Conservation (phyloP, 768 basidiomycete genomes). For the Suillus sp. region DNA sequence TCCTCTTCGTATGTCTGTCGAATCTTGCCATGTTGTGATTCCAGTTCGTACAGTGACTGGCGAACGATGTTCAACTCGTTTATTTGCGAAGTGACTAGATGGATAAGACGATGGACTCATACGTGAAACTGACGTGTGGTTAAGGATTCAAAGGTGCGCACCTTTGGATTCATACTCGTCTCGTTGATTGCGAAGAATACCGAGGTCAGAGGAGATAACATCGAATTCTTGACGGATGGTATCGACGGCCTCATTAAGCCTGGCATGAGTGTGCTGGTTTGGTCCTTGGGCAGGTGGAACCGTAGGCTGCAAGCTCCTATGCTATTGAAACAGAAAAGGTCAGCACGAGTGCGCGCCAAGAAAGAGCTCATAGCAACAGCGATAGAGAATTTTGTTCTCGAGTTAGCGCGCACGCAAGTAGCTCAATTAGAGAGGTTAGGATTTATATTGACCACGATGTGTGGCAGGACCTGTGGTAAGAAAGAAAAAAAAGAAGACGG, state of each 20-base stretch:
- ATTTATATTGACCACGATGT: background rate
- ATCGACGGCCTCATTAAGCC: constrained; percentile 81
- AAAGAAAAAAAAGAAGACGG: background rate
- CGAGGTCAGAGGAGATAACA: constrained; percentile 64
- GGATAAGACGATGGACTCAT: constrained; percentile 17
- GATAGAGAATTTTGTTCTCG: constrained; percentile 28
- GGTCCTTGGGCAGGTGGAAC: constrained; percentile 46
- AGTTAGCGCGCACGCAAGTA: constrained; percentile 13
- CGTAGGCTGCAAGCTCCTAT: constrained; percentile 57
- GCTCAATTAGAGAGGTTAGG: background rate
- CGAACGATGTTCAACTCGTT: constrained; percentile 90
- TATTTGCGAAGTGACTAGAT: constrained; percentile 75
- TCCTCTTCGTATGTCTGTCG: constrained; percentile 89
- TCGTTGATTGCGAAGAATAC: constrained; percentile 68
- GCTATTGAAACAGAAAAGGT: constrained; percentile 35
- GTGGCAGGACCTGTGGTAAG: background rate
- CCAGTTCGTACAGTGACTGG: constrained; percentile 89
- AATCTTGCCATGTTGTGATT: constrained; percentile 83
- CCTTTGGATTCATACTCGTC: constrained; percentile 92
- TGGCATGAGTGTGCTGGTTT: constrained; percentile 40
- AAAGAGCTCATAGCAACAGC: constrained; percentile 3
- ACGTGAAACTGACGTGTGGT: constrained; percentile 1
- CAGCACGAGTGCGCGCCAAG: constrained; percentile 16
- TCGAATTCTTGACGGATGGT: constrained; percentile 86
- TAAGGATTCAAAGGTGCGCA: constrained; percentile 38